phyloP scores from a whole-genome alignment of 1,284 basidiomycete species.

The Ganoderma meredithae region DNA sequence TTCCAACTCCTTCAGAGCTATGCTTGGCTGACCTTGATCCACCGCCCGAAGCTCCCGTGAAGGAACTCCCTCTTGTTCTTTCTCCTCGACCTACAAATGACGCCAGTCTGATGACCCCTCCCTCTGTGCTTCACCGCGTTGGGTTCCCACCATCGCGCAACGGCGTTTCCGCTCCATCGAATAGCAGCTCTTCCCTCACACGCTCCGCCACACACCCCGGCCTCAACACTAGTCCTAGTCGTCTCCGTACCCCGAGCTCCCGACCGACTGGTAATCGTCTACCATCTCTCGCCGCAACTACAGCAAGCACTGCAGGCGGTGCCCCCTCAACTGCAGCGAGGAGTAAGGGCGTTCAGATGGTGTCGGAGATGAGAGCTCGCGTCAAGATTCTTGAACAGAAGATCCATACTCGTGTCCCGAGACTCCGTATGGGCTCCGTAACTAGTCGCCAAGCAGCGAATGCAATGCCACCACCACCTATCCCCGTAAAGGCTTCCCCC shows the following conservation, averaged over 20 bases:
- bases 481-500: slow-evolving; percentile 33
- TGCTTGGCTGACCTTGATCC: slow-evolving; percentile 65
- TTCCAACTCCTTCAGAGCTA: slow-evolving; percentile 64
- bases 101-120: slow-evolving; percentile 43
- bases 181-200: slow-evolving; percentile 49
- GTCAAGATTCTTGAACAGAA: slow-evolving; percentile 83
- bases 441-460: slow-evolving; percentile 56
- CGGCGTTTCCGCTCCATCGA: slow-evolving; percentile 49
- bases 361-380: slow-evolving; percentile 84
- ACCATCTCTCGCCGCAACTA: slow-evolving; percentile 46
- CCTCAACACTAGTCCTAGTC: slow-evolving; percentile 50
- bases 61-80: slow-evolving; percentile 37
- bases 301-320: slow-evolving; percentile 48
- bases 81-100: slow-evolving; percentile 36
- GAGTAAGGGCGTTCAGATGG: slow-evolving; percentile 87
- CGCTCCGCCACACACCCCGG: slow-evolving; percentile 65
- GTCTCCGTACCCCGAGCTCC: slow-evolving; percentile 52
- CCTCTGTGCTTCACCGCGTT: slow-evolving; percentile 57
- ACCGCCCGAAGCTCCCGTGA: slow-evolving; percentile 48
- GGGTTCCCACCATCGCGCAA: slow-evolving; percentile 57
- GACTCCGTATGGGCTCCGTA: slow-evolving; percentile 78
- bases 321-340: slow-evolving; percentile 56
- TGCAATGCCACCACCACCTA: slow-evolving; percentile 42
- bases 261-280: slow-evolving; percentile 53
- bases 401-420: slow-evolving; percentile 83